A percentile compares a stretch with the other conserved stretches of the same genome.
phyloP scores from a whole-genome alignment of 352 stramenopile species.

The Pythium phragmitis region DNA sequence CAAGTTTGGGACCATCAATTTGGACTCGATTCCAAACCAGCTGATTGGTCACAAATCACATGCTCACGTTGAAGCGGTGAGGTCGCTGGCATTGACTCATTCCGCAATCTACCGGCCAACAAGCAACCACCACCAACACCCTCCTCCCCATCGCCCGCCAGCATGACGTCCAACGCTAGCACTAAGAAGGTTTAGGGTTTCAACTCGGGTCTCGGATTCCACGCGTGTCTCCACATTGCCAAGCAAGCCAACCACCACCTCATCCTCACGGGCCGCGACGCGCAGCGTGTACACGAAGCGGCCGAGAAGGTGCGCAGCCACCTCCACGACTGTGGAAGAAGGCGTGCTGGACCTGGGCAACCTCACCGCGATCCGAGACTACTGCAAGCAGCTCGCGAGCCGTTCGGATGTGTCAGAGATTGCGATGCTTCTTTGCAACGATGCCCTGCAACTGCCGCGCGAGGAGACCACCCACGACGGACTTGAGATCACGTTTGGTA shows the following conservation, averaged over 20 bases:
- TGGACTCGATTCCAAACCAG: no score
- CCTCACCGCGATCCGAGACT: slow-evolving; percentile 30
- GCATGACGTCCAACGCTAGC: slow-evolving; percentile 3
- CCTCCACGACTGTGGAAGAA: slow-evolving; percentile 25
- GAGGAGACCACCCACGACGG: slow-evolving; percentile 33
- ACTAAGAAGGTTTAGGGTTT: slow-evolving; percentile 27
- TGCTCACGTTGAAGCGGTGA: background rate
- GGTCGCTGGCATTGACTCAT: background rate
- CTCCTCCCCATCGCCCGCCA: background rate
- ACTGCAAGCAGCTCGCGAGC: slow-evolving; percentile 18
- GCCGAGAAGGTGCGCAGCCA: slow-evolving; percentile 20
- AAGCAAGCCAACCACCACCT: slow-evolving; percentile 32
- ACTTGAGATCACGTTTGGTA: slow-evolving; percentile 38
- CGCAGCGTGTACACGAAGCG: slow-evolving; percentile 28
- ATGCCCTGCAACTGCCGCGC: slow-evolving; percentile 24
- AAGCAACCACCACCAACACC: slow-evolving; percentile 1
- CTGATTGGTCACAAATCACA: background rate
- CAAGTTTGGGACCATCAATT: slow-evolving; percentile 1
- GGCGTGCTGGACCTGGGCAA: slow-evolving; percentile 39
- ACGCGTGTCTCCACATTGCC: slow-evolving; percentile 32
- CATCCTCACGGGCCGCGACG: slow-evolving; percentile 34
- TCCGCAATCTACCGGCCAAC: background rate
- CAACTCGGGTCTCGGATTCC: slow-evolving; percentile 36
- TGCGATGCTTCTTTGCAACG: slow-evolving; percentile 44
- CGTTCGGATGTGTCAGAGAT: slow-evolving; percentile 29